Conservation (phyloP, 805 yeast genomes). For the Barnettozyma pratensis region DNA sequence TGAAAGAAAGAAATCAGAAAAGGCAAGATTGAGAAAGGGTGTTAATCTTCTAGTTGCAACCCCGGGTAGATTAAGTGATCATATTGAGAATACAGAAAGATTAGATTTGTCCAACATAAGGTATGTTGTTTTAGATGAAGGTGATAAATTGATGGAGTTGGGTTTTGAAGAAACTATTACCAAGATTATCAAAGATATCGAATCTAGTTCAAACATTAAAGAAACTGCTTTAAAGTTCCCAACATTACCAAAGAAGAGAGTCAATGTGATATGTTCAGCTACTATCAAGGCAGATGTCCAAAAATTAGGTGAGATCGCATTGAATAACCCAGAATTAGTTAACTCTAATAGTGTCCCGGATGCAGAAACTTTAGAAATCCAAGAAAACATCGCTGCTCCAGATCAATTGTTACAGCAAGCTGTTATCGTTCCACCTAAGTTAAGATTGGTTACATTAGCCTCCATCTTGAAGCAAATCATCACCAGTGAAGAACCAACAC, state of each 20-base stretch:
- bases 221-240: constrained; percentile 37
- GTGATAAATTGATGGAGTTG: constrained; percentile 90
- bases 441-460: constrained; percentile 77
- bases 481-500: constrained; percentile 30
- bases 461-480: constrained; percentile 54
- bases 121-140: constrained; percentile 93
- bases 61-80: constrained; percentile 95
- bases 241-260: constrained; percentile 61
- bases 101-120: constrained; percentile 70
- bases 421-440: constrained; percentile 86
- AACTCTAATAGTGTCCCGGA: constrained; percentile 29
- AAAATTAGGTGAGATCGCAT: constrained; percentile 72
- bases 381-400: constrained; percentile 56
- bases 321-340: constrained; percentile 70
- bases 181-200: constrained; percentile 60
- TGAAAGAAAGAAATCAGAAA: constrained; percentile 94
- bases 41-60: constrained; percentile 95
- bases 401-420: constrained; percentile 82
- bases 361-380: constrained; percentile 23
- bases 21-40: constrained; percentile 93
- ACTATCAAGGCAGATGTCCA: constrained; percentile 80
- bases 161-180: constrained; percentile 94
- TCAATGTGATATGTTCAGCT: constrained; percentile 89
- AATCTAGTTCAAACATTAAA: constrained; percentile 34
- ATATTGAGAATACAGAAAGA: constrained; percentile 80